phyloP scores from a whole-genome alignment of 2,329 filamentous ascomycete species.

The Trichoderma lentiforme region DNA sequence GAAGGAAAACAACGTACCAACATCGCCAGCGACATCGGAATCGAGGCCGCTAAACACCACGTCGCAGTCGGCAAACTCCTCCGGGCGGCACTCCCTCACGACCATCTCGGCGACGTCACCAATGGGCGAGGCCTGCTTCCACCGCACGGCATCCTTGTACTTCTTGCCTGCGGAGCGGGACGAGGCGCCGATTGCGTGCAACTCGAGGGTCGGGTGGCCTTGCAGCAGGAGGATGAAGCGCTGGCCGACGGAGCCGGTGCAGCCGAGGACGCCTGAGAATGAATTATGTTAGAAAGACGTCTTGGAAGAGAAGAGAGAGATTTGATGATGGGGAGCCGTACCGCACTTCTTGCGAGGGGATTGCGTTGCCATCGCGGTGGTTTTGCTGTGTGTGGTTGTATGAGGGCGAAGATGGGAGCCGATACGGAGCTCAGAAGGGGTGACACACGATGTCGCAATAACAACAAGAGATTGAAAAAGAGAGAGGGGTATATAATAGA shows the following conservation, averaged over 20 bases:
- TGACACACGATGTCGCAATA: not conserved
- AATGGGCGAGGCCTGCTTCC: conserved; percentile 2
- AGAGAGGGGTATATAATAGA: not conserved
- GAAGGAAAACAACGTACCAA: not conserved
- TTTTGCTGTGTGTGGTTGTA: not conserved
- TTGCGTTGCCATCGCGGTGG: conserved; percentile 25
- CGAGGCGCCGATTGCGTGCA: conserved; percentile 12
- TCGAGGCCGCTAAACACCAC: conserved; percentile 12
- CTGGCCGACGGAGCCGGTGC: conserved; percentile 11
- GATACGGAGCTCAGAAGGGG: not conserved
- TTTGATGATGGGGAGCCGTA: conserved; percentile 32
- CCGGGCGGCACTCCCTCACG: conserved; percentile 1
- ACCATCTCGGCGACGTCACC: conserved; percentile 5
- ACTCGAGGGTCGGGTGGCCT: conserved; percentile 3
- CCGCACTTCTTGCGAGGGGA: conserved; percentile 56
- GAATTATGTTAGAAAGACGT: not conserved
- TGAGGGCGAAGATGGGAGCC: not conserved
- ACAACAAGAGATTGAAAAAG: not conserved
- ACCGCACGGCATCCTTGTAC: conserved; percentile 10
- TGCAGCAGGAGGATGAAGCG: conserved; percentile 13
- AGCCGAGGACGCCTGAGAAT: conserved; percentile 39
- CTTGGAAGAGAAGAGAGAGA: not conserved
- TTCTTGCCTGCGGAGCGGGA: conserved; percentile 7
- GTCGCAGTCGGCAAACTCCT: conserved; percentile 8
- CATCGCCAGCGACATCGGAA: conserved; percentile 8